Conservation (phyloP, 345 rosid species). For the Limnanthes douglasii region DNA sequence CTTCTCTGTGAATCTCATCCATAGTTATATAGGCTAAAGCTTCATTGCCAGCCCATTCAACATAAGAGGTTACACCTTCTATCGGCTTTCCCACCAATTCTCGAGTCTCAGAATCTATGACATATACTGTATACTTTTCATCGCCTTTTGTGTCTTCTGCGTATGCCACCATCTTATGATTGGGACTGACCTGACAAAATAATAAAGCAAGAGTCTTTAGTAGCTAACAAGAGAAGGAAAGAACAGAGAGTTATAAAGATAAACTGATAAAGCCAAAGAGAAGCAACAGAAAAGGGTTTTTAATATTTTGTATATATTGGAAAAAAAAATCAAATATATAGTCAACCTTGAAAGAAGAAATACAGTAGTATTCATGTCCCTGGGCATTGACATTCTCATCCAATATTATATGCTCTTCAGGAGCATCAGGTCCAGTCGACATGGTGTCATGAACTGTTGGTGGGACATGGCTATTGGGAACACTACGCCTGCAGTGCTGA, state of each 20-base stretch:
- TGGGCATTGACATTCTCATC: slow-evolving; percentile 79
- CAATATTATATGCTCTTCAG: slow-evolving; percentile 65
- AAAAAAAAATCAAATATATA: not conserved
- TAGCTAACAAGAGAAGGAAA: not conserved
- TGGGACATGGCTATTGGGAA: slow-evolving; percentile 22
- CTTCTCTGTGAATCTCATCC: slow-evolving; percentile 78
- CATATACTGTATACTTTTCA: slow-evolving; percentile 49
- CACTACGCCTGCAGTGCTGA: slow-evolving; percentile 49
- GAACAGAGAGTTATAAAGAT: too few species aligned
- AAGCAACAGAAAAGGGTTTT: too few species aligned
- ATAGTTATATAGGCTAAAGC: slow-evolving; percentile 63
- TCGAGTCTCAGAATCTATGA: slow-evolving; percentile 50
- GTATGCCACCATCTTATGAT: slow-evolving; percentile 66
- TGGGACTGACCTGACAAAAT: slow-evolving; percentile 47
- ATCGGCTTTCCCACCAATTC: slow-evolving; percentile 38
- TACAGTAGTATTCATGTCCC: slow-evolving; percentile 34
- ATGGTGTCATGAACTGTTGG: slow-evolving; percentile 59
- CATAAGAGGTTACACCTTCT: slow-evolving; percentile 27
- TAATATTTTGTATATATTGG: too few species aligned
- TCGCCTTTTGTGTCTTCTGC: slow-evolving; percentile 84
- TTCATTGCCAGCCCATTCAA: slow-evolving; percentile 81
- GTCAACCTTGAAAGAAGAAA: slow-evolving; percentile 48
- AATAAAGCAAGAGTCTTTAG: not conserved
- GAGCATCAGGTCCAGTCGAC: slow-evolving; percentile 59
- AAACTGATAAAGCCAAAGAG: too few species aligned